Percentiles rank a stretch among this genome's conserved stretches.
phyloP scores from a whole-genome alignment of 2,329 filamentous ascomycete species.

The Graphium sp. region DNA sequence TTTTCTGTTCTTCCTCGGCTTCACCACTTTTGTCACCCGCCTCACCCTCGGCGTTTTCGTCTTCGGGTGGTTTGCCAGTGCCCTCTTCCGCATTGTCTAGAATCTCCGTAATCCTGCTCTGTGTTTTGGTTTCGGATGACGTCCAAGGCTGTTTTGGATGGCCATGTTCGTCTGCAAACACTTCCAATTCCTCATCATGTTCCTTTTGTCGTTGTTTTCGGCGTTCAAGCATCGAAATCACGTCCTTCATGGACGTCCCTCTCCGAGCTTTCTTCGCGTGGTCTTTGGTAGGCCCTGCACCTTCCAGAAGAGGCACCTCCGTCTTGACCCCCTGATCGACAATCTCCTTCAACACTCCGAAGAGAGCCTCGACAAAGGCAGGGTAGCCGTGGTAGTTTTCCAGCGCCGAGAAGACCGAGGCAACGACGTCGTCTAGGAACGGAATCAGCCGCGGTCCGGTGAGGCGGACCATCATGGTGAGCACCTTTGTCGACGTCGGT shows the following conservation, averaged over 20 bases:
- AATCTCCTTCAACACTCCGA: slow-evolving; percentile 65
- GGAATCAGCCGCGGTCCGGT: slow-evolving; percentile 70
- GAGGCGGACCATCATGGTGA: slow-evolving; percentile 86
- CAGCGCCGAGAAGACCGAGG: slow-evolving; percentile 81
- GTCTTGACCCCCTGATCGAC: slow-evolving; percentile 64
- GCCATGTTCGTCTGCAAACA: no score
- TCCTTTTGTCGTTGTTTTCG: slow-evolving; percentile 18
- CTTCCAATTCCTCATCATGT: slow-evolving; percentile 19
- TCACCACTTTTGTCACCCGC: slow-evolving; percentile 16
- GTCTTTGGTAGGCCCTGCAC: slow-evolving; percentile 16
- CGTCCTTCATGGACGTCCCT: slow-evolving; percentile 20
- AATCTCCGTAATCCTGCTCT: slow-evolving; percentile 5
- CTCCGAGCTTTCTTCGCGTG: slow-evolving; percentile 22
- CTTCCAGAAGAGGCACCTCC: slow-evolving; percentile 27
- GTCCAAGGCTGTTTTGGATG: slow-evolving; percentile 18
- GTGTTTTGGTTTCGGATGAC: slow-evolving; percentile 1
- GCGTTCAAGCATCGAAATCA: slow-evolving; percentile 45
- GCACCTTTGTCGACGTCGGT: slow-evolving; percentile 74
- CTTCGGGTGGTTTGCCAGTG: slow-evolving; percentile 10
- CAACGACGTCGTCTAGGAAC: slow-evolving; percentile 81
- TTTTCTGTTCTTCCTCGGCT: slow-evolving; percentile 18
- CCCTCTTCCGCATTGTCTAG: slow-evolving; percentile 9
- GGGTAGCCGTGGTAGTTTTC: slow-evolving; percentile 93
- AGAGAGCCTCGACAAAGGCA: slow-evolving; percentile 68
- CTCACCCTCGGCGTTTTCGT: slow-evolving; percentile 16